Base-by-base conservation (phyloP, 2,329 filamentous ascomycete genomes). In the Cadophora luteo-olivacea region DNA sequence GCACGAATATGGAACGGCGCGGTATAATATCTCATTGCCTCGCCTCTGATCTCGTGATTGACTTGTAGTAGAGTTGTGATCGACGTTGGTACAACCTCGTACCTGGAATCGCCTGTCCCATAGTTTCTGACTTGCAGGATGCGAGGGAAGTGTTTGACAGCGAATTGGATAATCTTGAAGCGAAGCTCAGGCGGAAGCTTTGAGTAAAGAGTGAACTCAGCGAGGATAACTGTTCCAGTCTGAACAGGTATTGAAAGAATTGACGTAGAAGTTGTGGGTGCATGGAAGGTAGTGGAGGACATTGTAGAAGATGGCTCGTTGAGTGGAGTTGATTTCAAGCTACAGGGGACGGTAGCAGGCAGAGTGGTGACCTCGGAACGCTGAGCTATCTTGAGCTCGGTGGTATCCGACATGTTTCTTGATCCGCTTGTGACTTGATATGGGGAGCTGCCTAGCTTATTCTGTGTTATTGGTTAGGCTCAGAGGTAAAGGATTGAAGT, bases 141-240 rank as follows among this genome's bases (percentile, higher is more conserved):
- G 19, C 19, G 32, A 38, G 33, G 55, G n/a, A 58, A 58, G 33
- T 22, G 33, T 3, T 33, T 19, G 33, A 58, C 38, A 4, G 19
- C n/a, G 33, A 16, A 22, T 8, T 58, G 55, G 8, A 58, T 58
- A 12, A 58, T 41, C n/a, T 41, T 58, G n/a, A 38, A 38, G n/a
- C 55, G n/a, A 9, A 58, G 7, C 38, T 58, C 55, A 33, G 25
- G 55, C 16, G 55, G 55, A 11, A 58, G 55, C 9, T 58, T 41
- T 1, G 55, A n/a, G n/a, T 41, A 58, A 4, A 58, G 55, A 9
- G 32, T 41, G 33, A 58, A 58, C 19, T 9, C 11, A 2, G 32
- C 41, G 9, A 41, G 55, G 19, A 2, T 24, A 14, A 4, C 24
- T 38, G 33, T 14, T 48, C 6, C 16, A 6, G 16, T 14, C 12